These are phyloP conservation scores for Candida chauliodis DNA, from an alignment of 805 yeast species.

Conservation along the genomic window DNA sequence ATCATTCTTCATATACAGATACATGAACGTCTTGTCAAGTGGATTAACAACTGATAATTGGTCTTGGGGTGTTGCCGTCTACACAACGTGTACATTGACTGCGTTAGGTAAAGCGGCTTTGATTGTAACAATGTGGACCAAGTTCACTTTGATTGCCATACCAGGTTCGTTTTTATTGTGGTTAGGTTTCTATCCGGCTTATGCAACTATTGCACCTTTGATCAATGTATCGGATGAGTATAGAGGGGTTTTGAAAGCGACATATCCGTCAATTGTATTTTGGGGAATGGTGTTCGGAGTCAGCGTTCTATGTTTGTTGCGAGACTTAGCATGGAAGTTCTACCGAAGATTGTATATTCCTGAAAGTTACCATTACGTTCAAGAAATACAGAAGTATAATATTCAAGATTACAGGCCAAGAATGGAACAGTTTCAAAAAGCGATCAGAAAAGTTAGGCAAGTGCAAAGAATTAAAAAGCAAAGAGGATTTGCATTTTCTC, in stretches of 20 bases:
- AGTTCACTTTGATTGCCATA: conserved; percentile 84
- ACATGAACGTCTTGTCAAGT: conserved; percentile 59
- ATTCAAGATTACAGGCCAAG: conserved; percentile 94
- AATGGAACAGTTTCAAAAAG: conserved; percentile 93
- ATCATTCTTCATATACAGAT: conserved; percentile 60
- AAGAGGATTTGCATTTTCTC: conserved; percentile 97
- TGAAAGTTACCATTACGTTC: conserved; percentile 90
- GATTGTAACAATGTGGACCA: conserved; percentile 91
- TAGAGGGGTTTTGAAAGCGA: conserved; percentile 69
- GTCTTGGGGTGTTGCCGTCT: conserved; percentile 92
- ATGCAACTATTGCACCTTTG: conserved; percentile 80
- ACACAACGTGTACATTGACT: conserved; percentile 81
- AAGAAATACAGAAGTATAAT: conserved; percentile 93
- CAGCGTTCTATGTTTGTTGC: conserved; percentile 70
- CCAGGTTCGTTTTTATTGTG: conserved; percentile 90
- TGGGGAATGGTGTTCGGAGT: conserved; percentile 81
- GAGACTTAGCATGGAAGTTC: conserved; percentile 94
- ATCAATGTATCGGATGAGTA: conserved; percentile 81
- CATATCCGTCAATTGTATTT: conserved; percentile 74
- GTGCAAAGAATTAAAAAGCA: conserved; percentile 98
- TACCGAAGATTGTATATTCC: conserved; percentile 90
- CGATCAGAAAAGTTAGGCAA: conserved; percentile 95
- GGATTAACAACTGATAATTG: conserved; percentile 85
- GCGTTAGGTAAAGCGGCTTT: conserved; percentile 94
- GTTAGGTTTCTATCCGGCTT: conserved; percentile 83